Conservation (phyloP, 2,329 filamentous ascomycete species). For the Pseudocercospora eumusae region DNA sequence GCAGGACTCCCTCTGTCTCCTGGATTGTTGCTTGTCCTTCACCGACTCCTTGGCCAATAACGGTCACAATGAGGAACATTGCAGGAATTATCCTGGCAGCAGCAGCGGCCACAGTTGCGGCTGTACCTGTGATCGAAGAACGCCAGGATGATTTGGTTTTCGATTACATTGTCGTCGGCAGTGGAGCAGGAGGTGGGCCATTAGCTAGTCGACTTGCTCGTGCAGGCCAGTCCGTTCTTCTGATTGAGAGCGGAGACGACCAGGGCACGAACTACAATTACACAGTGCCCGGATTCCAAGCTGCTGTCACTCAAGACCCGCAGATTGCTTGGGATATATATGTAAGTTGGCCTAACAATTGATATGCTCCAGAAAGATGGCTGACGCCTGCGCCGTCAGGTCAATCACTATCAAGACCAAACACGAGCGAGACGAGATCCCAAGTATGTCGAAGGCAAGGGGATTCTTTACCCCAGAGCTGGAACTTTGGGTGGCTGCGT, state of each 20-base stretch:
- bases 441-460: constrained; percentile 55
- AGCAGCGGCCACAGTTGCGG: constrained; percentile 10
- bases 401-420: constrained; percentile 59
- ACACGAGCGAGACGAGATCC: constrained; percentile 56
- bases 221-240: constrained; percentile 59
- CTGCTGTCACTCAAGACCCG: constrained; percentile 15
- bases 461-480: constrained; percentile 60
- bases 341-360: constrained; percentile 43
- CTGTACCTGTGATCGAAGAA: constrained; percentile 17
- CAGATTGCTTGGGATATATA: constrained; percentile 24
- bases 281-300: constrained; percentile 54
- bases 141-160: constrained; percentile 14
- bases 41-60: neutral
- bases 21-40: neutral
- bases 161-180: constrained; percentile 63
- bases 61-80: constrained; percentile 12
- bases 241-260: constrained; percentile 63
- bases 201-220: constrained; percentile 60
- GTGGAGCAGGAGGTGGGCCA: constrained; percentile 61
- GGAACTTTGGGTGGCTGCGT: constrained; percentile 51
- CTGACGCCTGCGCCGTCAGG: constrained; percentile 43
- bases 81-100: constrained; percentile 8
- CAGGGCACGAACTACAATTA: constrained; percentile 54
- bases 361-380: neutral
- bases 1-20: neutral